Percentiles rank a stretch among this genome's conserved stretches.
phyloP scores from a whole-genome alignment of 768 basidiomycete genomes.

The Amanita exitialis region DNA sequence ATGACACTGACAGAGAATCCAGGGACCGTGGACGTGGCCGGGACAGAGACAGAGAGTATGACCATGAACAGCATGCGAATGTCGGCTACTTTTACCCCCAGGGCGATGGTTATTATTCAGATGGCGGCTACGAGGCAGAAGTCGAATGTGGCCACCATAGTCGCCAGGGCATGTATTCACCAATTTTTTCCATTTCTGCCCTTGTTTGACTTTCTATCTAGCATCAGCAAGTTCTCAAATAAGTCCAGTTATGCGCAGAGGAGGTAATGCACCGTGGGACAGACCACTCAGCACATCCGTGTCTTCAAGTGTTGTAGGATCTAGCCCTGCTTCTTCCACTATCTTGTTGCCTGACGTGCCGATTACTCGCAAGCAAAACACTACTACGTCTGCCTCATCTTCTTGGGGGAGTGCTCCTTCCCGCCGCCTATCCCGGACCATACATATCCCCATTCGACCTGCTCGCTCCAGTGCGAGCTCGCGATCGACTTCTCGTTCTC shows the following conservation, averaged over 20 bases:
- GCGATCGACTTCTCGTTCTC: conserved; percentile 89
- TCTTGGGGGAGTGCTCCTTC: conserved; percentile 54
- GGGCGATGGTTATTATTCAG: conserved; percentile 66
- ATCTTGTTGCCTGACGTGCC: conserved; percentile 54
- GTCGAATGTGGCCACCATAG: conserved; percentile 52
- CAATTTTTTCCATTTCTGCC: not conserved
- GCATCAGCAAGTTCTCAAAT: conserved; percentile 57
- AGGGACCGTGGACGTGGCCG: conserved; percentile 38
- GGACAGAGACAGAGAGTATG: conserved; percentile 36
- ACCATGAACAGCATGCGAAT: conserved; percentile 43
- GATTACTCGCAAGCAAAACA: conserved; percentile 55
- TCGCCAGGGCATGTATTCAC: conserved; percentile 70
- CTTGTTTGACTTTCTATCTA: conserved; percentile 14
- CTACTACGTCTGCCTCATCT: conserved; percentile 30
- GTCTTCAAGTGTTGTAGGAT: conserved; percentile 42
- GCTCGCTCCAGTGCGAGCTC: conserved; percentile 75
- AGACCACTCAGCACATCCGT: conserved; percentile 44
- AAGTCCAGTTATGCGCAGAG: conserved; percentile 62
- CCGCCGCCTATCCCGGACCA: conserved; percentile 77
- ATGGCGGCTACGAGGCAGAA: conserved; percentile 80
- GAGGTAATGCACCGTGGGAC: conserved; percentile 60
- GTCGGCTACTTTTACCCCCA: conserved; percentile 55
- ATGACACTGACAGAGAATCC: conserved; percentile 59
- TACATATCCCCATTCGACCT: conserved; percentile 63
- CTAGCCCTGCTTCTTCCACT: conserved; percentile 52